These are phyloP conservation scores for Meyerozyma athensensis DNA, from an alignment of 1,139 yeast genomes.

Conservation along the genomic window DNA sequence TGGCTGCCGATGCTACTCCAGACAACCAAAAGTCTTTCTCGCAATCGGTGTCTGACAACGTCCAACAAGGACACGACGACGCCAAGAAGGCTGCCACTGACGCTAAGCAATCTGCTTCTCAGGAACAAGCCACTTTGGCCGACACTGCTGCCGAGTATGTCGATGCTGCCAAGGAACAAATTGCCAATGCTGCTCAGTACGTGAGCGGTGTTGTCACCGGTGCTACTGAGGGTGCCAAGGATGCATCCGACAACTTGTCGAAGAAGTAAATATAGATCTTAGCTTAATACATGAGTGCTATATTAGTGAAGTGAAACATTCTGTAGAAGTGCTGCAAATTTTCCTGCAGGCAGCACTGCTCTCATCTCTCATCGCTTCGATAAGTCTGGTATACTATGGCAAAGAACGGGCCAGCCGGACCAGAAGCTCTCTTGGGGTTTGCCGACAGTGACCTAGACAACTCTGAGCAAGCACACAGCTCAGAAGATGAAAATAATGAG, in stretches of 20 bases:
- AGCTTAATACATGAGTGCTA: neutral
- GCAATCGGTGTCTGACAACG: conserved; percentile 62
- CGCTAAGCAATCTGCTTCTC: conserved; percentile 21
- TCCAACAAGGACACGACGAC: conserved; percentile 46
- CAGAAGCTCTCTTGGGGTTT: neutral
- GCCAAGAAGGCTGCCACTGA: conserved; percentile 41
- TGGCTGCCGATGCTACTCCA: conserved; percentile 56
- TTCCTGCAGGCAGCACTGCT: too few relatives aligned
- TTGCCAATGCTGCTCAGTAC: conserved; percentile 59
- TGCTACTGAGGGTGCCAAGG: conserved; percentile 54
- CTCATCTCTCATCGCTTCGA: too few relatives aligned
- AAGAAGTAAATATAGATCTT: conserved; percentile 14
- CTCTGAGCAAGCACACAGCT: neutral
- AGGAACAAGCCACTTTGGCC: conserved; percentile 32
- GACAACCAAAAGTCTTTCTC: conserved; percentile 60
- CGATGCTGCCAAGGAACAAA: conserved; percentile 58
- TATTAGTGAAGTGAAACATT: too few relatives aligned
- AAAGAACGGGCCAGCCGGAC: neutral
- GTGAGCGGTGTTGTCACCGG: conserved; percentile 56
- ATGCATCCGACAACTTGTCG: conserved; percentile 19
- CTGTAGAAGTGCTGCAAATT: too few relatives aligned
- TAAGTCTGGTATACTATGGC: neutral
- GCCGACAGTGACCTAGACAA: neutral
- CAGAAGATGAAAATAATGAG: conserved; percentile 2
- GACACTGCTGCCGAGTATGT: conserved; percentile 60